Percentiles rank a stretch among this genome's conserved stretches.
Conservation (phyloP, 176 grass and related monocot species). For the Phoenix dactylifera region DNA sequence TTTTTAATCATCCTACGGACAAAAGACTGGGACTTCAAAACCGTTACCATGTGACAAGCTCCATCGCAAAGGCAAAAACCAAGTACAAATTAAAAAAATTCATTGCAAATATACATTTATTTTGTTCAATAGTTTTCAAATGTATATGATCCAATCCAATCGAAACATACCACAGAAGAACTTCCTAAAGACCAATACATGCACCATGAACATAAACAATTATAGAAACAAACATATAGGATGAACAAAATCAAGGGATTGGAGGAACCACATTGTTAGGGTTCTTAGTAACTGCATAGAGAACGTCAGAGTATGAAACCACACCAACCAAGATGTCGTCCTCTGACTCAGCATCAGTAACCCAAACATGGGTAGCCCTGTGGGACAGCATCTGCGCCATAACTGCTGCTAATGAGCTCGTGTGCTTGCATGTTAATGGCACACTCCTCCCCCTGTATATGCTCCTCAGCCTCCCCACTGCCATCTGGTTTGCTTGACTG, state of each 20-base stretch:
- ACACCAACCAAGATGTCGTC: constrained; percentile 38
- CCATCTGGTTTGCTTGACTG: constrained; percentile 15
- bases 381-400: constrained; percentile 63
- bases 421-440: constrained; percentile 40
- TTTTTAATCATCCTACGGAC: too few species aligned
- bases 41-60: too few species aligned
- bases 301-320: constrained; percentile 43
- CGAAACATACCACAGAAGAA: too few species aligned
- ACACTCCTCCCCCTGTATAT: constrained; percentile 30
- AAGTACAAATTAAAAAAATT: too few species aligned
- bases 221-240: background rate
- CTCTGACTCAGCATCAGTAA: constrained; percentile 16
- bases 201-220: too few species aligned
- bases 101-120: too few species aligned
- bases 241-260: constrained; percentile 12
- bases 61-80: too few species aligned
- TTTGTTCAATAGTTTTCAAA: too few species aligned
- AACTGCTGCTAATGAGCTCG: constrained; percentile 50
- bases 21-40: too few species aligned
- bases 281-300: constrained; percentile 36
- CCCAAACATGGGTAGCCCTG: constrained; percentile 47
- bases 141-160: too few species aligned
- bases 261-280: constrained; percentile 1
- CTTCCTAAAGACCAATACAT: too few species aligned
- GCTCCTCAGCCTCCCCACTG: constrained; percentile 7